A percentile compares a stretch with the other conserved stretches of the same genome.
phyloP scores from a whole-genome alignment of 192 early-diverging fungal species.

The Backusella morwellensis region DNA sequence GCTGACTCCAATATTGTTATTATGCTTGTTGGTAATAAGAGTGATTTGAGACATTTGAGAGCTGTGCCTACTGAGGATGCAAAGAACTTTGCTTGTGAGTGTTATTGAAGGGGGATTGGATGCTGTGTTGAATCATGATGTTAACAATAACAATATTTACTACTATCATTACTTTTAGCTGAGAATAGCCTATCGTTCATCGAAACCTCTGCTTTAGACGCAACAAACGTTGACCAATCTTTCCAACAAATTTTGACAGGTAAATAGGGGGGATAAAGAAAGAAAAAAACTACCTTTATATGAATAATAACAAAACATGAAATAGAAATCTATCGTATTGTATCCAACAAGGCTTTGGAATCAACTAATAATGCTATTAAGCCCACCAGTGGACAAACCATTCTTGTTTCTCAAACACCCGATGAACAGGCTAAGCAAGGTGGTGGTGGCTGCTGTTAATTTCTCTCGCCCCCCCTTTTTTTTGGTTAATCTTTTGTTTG shows the following conservation, averaged over 20 bases:
- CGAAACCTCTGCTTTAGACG: slow-evolving; percentile 97
- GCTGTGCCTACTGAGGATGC: slow-evolving; percentile 99
- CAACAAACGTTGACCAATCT: slow-evolving; percentile 94
- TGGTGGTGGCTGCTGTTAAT: slow-evolving; percentile 63
- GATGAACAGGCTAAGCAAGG: slow-evolving; percentile 52
- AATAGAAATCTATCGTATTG: slow-evolving; percentile 93
- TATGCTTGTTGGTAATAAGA: slow-evolving; percentile 99
- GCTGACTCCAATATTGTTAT: slow-evolving; percentile 99
- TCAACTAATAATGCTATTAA: slow-evolving; percentile 66
- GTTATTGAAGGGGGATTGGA: slow-evolving; percentile 11
- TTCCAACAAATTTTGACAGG: slow-evolving; percentile 96
- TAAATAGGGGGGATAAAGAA: slow-evolving; percentile 32
- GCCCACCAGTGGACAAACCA: slow-evolving; percentile 69
- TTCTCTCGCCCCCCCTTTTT: not conserved
- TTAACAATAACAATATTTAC: slow-evolving; percentile 62
- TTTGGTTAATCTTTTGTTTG: not conserved
- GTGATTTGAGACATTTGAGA: slow-evolving; percentile 92
- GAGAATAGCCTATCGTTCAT: slow-evolving; percentile 81
- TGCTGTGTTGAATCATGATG: not conserved
- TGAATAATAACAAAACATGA: not conserved
- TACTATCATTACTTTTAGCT: not conserved
- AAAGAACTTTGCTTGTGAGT: slow-evolving; percentile 90
- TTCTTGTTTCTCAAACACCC: slow-evolving; percentile 58
- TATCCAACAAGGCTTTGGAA: slow-evolving; percentile 96
- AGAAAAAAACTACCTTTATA: not conserved